Percentiles rank a stretch among this genome's conserved stretches.
Conservation (phyloP, 805 yeast species). For the Debaryomyces maramus region DNA sequence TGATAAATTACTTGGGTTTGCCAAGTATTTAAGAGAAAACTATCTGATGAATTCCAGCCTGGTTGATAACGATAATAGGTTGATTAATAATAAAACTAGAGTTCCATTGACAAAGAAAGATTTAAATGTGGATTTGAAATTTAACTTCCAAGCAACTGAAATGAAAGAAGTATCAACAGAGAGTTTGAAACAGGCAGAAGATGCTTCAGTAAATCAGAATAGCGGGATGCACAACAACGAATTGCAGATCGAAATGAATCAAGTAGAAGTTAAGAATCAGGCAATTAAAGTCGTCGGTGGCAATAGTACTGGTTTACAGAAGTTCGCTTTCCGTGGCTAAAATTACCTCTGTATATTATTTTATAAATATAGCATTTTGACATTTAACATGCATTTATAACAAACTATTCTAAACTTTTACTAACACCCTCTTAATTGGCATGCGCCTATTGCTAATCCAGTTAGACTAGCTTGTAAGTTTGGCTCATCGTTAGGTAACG, state of each 20-base stretch:
- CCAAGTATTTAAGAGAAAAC: slow-evolving; percentile 19
- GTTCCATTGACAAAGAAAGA: neutral
- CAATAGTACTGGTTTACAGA: slow-evolving; percentile 4
- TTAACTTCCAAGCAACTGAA: too few relatives aligned
- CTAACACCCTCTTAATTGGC: slow-evolving; percentile 48
- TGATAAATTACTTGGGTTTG: slow-evolving; percentile 9
- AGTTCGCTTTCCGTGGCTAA: slow-evolving; percentile 20
- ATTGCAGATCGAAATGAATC: too few relatives aligned
- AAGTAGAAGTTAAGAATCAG: neutral
- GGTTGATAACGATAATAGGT: neutral
- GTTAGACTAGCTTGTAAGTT: slow-evolving; percentile 30
- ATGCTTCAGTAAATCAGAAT: too few relatives aligned
- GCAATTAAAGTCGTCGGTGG: neutral
- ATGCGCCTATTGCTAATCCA: slow-evolving; percentile 46
- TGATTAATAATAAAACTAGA: neutral
- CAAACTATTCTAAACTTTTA: too few relatives aligned
- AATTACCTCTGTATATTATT: neutral
- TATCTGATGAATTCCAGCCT: slow-evolving; percentile 19
- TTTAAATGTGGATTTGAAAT: too few relatives aligned
- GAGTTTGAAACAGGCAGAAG: too few relatives aligned
- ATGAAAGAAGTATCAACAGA: too few relatives aligned
- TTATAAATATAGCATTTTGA: neutral
- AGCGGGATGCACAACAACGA: too few relatives aligned
- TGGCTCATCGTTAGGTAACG: slow-evolving; percentile 10
- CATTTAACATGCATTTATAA: neutral